A percentile compares a stretch with the other conserved stretches of the same genome.
These are phyloP conservation scores for Penicillium cinerascens DNA, from an alignment of 495 filamentous ascomycete species.

Conservation along the genomic window DNA sequence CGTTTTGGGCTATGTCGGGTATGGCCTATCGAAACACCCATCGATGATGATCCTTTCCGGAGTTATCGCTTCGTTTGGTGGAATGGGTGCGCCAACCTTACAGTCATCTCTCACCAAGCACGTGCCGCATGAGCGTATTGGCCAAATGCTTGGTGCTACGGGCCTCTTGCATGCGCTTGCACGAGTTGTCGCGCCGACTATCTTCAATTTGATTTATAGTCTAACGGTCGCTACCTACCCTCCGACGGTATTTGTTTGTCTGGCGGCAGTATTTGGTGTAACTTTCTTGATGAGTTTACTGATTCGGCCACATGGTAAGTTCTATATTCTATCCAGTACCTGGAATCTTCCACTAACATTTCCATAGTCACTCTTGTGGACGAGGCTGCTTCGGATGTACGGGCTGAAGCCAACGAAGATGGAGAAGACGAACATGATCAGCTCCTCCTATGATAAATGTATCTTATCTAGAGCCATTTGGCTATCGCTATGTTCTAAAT, in stretches of 20 bases:
- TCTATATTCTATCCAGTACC: background rate
- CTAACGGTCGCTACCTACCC: constrained; percentile 71
- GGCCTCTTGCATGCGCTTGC: constrained; percentile 83
- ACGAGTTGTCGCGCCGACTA: constrained; percentile 69
- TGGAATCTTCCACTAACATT: constrained; percentile 2
- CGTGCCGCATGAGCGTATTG: constrained; percentile 73
- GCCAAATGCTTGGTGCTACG: constrained; percentile 80
- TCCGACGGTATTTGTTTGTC: constrained; percentile 77
- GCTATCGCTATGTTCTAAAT: background rate
- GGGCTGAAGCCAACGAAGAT: constrained; percentile 21
- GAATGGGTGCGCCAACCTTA: constrained; percentile 78
- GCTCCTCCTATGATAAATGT: constrained; percentile 8
- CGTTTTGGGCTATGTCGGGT: constrained; percentile 70
- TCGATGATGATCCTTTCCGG: constrained; percentile 63
- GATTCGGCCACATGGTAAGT: constrained; percentile 69
- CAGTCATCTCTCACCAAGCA: constrained; percentile 86
- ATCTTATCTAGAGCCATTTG: background rate
- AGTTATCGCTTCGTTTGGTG: constrained; percentile 69
- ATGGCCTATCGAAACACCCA: constrained; percentile 56
- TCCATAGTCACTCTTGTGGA: constrained; percentile 18
- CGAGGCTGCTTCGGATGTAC: constrained; percentile 8
- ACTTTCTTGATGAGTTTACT: constrained; percentile 65
- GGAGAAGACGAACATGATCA: constrained; percentile 18
- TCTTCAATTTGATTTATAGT: constrained; percentile 85
- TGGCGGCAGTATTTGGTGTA: constrained; percentile 63